Percentiles rank a stretch among this genome's conserved stretches.
phyloP scores from a whole-genome alignment of 805 yeast species.

The Debaryomyces hansenii region DNA sequence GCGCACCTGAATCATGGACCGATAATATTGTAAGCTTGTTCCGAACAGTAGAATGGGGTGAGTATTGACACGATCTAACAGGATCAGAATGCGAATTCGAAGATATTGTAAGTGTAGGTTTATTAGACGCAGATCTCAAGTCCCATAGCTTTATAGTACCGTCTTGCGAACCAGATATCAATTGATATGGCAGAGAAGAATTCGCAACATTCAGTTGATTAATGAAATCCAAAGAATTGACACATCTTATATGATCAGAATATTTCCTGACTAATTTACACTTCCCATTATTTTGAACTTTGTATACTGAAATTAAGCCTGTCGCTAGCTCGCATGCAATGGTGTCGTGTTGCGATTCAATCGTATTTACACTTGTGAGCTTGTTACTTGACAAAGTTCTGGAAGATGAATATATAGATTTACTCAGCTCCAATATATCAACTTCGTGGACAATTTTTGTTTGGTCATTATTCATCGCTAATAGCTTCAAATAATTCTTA shows the following conservation, averaged over 20 bases:
- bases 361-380: conserved; percentile 39
- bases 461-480: conserved; percentile 33
- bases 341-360: conserved; percentile 30
- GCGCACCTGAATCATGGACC: conserved; percentile 84
- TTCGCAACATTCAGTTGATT: conserved; percentile 7
- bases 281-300: conserved; percentile 32
- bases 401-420: conserved; percentile 11
- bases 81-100: conserved; percentile 69
- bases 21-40: conserved; percentile 57
- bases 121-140: conserved; percentile 46
- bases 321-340: conserved; percentile 42
- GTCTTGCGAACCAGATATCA: conserved; percentile 70
- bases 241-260: conserved; percentile 42
- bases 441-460: conserved; percentile 32
- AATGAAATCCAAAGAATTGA: conserved; percentile 42
- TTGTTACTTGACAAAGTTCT: conserved; percentile 17
- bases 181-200: conserved; percentile 15
- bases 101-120: conserved; percentile 49
- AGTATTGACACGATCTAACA: conserved; percentile 53
- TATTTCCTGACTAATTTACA: conserved; percentile 26
- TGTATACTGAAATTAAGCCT: conserved; percentile 34
- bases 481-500: conserved; percentile 36
- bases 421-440: conserved; percentile 27
- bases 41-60: conserved; percentile 49
- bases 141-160: conserved; percentile 81